Conservation (phyloP, 2,329 filamentous ascomycete species). For the Penicillium occitanis region DNA sequence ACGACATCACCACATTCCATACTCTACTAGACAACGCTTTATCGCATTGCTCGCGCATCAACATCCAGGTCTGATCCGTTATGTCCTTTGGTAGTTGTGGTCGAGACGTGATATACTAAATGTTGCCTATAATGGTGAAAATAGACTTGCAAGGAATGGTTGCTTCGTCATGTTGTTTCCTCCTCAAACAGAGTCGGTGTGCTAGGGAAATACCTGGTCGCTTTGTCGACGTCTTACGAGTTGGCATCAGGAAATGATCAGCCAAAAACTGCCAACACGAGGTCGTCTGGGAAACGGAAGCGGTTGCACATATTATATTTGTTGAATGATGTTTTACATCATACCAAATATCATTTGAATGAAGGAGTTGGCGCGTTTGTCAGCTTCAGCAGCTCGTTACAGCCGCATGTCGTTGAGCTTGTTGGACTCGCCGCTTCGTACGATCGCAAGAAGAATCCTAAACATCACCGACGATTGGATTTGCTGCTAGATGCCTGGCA, state of each 20-base stretch:
- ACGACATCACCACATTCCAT: slow-evolving; percentile 70
- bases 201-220: slow-evolving; percentile 73
- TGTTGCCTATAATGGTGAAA: slow-evolving; percentile 24
- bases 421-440: slow-evolving; percentile 56
- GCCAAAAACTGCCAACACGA: slow-evolving; percentile 21
- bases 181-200: slow-evolving; percentile 66
- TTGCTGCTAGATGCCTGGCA: slow-evolving; percentile 70
- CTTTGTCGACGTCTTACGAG: slow-evolving; percentile 63
- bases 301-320: slow-evolving; percentile 76
- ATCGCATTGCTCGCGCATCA: slow-evolving; percentile 70
- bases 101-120: slow-evolving; percentile 39
- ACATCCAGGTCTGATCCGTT: slow-evolving; percentile 79
- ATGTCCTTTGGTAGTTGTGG: slow-evolving; percentile 29
- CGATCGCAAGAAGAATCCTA: slow-evolving; percentile 60
- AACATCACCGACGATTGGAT: slow-evolving; percentile 64
- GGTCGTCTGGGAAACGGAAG: slow-evolving; percentile 63
- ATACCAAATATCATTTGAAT: slow-evolving; percentile 57
- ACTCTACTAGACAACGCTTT: slow-evolving; percentile 63
- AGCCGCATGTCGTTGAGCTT: slow-evolving; percentile 62
- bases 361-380: slow-evolving; percentile 42
- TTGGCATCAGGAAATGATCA: slow-evolving; percentile 26
- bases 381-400: slow-evolving; percentile 57
- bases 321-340: slow-evolving; percentile 74
- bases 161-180: slow-evolving; percentile 67
- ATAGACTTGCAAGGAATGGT: slow-evolving; percentile 87